Base-by-base conservation (phyloP, 805 yeast species). In the Ogataea populi-albae region DNA sequence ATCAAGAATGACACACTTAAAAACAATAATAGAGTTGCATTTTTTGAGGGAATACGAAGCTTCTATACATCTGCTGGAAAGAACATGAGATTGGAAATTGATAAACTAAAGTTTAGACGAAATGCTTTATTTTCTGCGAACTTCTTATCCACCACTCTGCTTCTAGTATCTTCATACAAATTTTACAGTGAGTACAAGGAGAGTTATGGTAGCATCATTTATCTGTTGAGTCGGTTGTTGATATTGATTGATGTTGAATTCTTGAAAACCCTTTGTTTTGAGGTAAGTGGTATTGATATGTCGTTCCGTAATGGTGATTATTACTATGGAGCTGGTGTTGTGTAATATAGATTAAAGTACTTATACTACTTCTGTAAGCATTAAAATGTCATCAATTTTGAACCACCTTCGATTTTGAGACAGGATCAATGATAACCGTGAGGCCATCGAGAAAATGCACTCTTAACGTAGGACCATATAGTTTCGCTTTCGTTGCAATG, bases 381-480 rank as follows among this genome's bases (percentile, higher is more conserved):
- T 11, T n/a, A 15, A 11, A 31, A 6, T 22, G 19, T 7, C 17
- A 23, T 29, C 25, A 38, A 15, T 32, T 21, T 27, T 23, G 26
- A 14, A 41, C 18, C 8, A 58, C 37, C 28, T 30, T 33, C 4
- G 62, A 56, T 14, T 47, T 55, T 7, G 49, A 40, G 5, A 58
- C 33, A 2, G 77, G 76, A 40, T 69, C 73, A 6, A 69, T 59
- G 1, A 64, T 44, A 17, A 72, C 33, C n/a, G 54, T 49, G 23
- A 57, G 51, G 2, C 70, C 70, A 33, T 68, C 62, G 31, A 57
- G 46, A 26, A 72, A 57, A 10, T 51, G 52, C 6, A 72, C 46
- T 26, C 52, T 64, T 3, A 69, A 53, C 7, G 57, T 40, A 1
- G 68, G 68, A 0, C 75, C 76, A 30, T 57, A 47, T 17, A 43